Evolutionary conservation across 208 protist genomes (phyloP).

Genomic region (Trichomonas gallinae): DNA sequence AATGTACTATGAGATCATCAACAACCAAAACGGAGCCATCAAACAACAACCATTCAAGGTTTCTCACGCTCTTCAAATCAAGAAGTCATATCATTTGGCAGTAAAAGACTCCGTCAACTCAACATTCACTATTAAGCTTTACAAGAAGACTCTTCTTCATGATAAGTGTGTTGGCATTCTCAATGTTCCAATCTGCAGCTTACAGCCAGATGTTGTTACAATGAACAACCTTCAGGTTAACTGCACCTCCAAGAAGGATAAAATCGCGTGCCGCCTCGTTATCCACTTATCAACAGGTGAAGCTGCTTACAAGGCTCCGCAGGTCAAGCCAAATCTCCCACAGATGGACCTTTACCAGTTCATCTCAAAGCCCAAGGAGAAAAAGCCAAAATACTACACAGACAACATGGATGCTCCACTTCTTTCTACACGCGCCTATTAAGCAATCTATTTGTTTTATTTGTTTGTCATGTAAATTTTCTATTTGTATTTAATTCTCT

Average conservation of each 20-base stretch:
- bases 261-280: background rate
- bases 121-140: background rate
- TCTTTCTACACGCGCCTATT: background rate
- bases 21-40: background rate
- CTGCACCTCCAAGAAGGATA: background rate
- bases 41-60: background rate
- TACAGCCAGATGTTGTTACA: background rate
- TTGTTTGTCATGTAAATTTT: no score
- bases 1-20: background rate
- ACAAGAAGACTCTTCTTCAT: background rate
- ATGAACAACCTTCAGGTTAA: background rate
- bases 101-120: background rate
- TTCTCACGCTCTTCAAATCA: background rate
- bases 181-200: no score
- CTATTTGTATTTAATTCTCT: no score
- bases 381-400: background rate
- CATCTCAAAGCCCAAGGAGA: background rate
- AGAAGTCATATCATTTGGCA: background rate
- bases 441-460: background rate
- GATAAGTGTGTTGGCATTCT: background rate
- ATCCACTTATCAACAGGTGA: background rate
- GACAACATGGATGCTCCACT: background rate
- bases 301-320: background rate
- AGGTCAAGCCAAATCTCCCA: background rate
- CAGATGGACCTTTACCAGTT: background rate